A percentile compares a stretch with the other conserved stretches of the same genome.
phyloP scores from a whole-genome alignment of 345 rosid genomes.

The Eucalyptus albens region DNA sequence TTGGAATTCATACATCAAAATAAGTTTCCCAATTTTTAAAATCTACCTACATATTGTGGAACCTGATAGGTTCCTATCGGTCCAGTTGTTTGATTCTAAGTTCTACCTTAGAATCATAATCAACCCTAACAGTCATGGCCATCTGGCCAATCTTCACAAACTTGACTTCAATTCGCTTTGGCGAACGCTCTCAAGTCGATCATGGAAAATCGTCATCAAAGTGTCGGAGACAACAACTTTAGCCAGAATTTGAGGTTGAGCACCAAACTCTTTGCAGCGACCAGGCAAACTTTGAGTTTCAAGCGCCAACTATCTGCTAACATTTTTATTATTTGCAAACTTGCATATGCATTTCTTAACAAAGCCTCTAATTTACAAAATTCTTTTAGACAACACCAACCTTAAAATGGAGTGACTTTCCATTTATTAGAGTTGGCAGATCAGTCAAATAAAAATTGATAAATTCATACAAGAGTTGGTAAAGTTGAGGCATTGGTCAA shows the following conservation, averaged over 20 bases:
- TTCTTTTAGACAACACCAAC: background rate
- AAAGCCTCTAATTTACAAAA: background rate
- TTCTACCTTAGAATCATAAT: rapidly evolving
- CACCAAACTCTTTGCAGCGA: background rate
- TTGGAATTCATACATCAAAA: rapidly evolving
- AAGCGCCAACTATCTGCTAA: background rate
- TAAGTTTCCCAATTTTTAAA: rapidly evolving
- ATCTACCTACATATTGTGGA: rapidly evolving
- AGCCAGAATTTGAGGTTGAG: conserved; percentile 3
- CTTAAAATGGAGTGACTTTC: background rate
- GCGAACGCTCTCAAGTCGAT: conserved; percentile 10
- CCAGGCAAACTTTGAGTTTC: background rate
- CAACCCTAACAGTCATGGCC: background rate
- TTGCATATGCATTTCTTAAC: background rate
- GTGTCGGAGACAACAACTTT: background rate
- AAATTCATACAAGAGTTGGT: too few species aligned
- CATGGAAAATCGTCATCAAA: background rate
- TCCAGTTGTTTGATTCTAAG: rapidly evolving
- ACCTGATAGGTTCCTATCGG: rapidly evolving
- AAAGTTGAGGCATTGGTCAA: too few species aligned
- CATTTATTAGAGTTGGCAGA: background rate
- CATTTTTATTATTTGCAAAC: background rate
- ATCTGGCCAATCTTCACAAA: conserved; percentile 19
- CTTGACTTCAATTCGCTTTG: conserved; percentile 31
- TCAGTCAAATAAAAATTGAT: background rate